Base-by-base conservation (phyloP, 192 early-diverging fungal species). In the Rhizoclosmatium globosum region DNA sequence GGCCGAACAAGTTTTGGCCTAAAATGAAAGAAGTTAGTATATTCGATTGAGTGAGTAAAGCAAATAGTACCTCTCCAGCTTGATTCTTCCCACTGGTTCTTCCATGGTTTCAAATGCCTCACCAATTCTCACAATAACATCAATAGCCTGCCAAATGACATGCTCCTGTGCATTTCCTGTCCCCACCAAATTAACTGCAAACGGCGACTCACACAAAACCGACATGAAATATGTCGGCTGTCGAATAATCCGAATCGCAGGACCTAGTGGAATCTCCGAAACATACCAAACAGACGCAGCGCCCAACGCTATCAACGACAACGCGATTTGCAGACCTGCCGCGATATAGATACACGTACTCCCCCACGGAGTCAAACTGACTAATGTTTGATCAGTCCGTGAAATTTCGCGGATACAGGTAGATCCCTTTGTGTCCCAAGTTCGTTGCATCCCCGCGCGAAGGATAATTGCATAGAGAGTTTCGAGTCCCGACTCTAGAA, bases 141-240 rank as follows among this genome's bases (percentile, higher is more conserved):
- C 76, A 19, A 77, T 23, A 43, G 64, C 50, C 39, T 77, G 76
- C 76, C 76, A 77, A 69, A 77, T 48, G 4, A 77, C 76, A 56
- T 77, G 64, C 21, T 38, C 64, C 13, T 64, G 76, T 15, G 76
- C 76, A 58, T 77, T 77, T 38, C 62, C 75, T 17, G 64, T 77
- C 9, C 76, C 76, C 47, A 68, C 53, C 47, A 77, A 39, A 23
- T 70, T 77, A 42, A 69, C 43, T 17, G 64, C 23, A 77, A 77
- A 77, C 39, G 76, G 76, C 39, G 76, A 77, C 46, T 77, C 76
- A 39, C 48, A 57, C n/a, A 77, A 58, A 13, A 69, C 42, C 9
- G 65, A 47, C 76, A 77, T 77, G 41, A 77, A 77, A 57, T 77
- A 77, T 13, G 76, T 77, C 31, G 76, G 76, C 43, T 77, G 64